Conservation (phyloP, 441 rosid genomes). For the Geranium incanum region DNA sequence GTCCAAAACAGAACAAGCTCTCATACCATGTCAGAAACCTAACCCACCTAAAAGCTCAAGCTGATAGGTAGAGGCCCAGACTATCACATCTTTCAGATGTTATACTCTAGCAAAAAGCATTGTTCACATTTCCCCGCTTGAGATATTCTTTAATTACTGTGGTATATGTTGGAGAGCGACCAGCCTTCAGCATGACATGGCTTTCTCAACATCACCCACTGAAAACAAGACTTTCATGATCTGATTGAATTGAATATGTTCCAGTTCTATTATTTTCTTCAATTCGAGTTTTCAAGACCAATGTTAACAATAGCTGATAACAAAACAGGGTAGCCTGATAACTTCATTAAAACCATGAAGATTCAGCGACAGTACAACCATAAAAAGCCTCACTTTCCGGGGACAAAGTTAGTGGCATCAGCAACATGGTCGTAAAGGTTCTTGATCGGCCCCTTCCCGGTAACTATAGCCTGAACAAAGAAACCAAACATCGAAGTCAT, state of each 20-base stretch:
- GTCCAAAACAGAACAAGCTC: no score
- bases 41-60: no score
- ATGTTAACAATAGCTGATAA: no score
- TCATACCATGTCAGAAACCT: no score
- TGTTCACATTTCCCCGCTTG: constrained; percentile 30
- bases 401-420: constrained; percentile 16
- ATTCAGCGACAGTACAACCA: no score
- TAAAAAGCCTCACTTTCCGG: neutral
- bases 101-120: constrained; percentile 37
- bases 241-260: constrained; percentile 44
- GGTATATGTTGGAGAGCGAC: constrained; percentile 51
- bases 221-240: constrained; percentile 36
- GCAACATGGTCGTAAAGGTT: constrained; percentile 23
- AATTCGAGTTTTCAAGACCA: no score
- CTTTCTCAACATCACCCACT: constrained; percentile 36
- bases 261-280: constrained; percentile 14
- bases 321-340: neutral
- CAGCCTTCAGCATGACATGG: constrained; percentile 45
- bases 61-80: no score
- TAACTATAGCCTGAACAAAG: constrained; percentile 22
- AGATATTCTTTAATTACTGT: constrained; percentile 40
- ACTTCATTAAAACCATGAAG: no score
- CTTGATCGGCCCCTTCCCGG: constrained; percentile 24
- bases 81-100: constrained; percentile 14
- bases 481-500: constrained; percentile 25